A percentile compares a stretch with the other conserved stretches of the same genome.
Evolutionary conservation across 2,329 filamentous ascomycete genomes (phyloP).

Genomic region (Dactylonectria macrodidyma): DNA sequence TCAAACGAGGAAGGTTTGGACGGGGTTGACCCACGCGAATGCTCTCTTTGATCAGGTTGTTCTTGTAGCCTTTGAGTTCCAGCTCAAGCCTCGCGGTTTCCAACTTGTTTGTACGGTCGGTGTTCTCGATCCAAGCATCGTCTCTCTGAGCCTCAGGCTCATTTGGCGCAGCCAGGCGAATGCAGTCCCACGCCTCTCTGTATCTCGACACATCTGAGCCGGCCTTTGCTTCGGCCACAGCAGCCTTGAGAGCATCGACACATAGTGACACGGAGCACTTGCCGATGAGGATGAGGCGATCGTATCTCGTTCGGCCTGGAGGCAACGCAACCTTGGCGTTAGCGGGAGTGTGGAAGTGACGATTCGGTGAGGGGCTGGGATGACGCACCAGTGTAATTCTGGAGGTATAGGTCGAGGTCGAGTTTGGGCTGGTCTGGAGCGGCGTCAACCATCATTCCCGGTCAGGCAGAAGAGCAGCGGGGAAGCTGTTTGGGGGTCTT

Average conservation of each 20-base stretch:
- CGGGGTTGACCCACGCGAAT: conserved; percentile 77
- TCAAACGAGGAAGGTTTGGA: not conserved
- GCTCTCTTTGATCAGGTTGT: conserved; percentile 97
- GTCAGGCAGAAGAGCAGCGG: not conserved
- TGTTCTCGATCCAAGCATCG: conserved; percentile 80
- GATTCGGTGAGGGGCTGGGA: conserved; percentile 3
- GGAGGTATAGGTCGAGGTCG: conserved; percentile 91
- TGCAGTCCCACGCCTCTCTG: conserved; percentile 74
- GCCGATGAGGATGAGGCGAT: conserved; percentile 87
- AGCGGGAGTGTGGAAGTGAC: conserved; percentile 22
- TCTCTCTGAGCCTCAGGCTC: conserved; percentile 80
- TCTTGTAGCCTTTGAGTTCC: conserved; percentile 93
- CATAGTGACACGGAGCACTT: conserved; percentile 82
- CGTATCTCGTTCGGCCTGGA: conserved; percentile 83
- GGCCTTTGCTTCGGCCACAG: conserved; percentile 81
- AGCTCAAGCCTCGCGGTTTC: conserved; percentile 84
- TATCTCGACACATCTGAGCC: conserved; percentile 83
- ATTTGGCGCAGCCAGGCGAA: conserved; percentile 74
- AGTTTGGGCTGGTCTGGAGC: conserved; percentile 83
- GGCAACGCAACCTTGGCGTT: conserved; percentile 19
- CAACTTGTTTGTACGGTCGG: conserved; percentile 74
- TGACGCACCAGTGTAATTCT: conserved; percentile 84
- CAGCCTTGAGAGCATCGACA: conserved; percentile 84
- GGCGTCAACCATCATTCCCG: conserved; percentile 28
- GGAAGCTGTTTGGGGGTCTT: not conserved